Base-by-base conservation (phyloP, 2,329 filamentous ascomycete species). In the Neonectria sp. region DNA sequence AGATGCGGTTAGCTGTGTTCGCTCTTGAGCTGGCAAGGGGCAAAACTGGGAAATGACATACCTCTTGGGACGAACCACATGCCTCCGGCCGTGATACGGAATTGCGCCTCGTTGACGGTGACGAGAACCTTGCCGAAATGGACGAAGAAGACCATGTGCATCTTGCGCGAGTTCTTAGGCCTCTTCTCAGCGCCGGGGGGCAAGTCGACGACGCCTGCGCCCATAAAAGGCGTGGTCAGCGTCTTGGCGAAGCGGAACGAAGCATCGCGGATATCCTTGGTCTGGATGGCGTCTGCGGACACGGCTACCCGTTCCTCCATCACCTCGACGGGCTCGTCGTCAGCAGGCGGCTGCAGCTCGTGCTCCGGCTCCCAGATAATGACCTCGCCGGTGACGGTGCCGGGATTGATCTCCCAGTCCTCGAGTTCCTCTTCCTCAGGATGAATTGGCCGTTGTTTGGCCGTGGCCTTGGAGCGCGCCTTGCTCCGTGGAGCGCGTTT, bases 121-220 rank as follows among this genome's bases (percentile, higher is more conserved):
- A 97, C 95, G 71, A 90, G 86, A 24, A 98, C 94, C 71, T 92
- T 91, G 25, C 96, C 96, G 51, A 89, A 88, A 73, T 94, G 92
- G 33, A 99, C 92, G 75, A 97, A 98, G 80, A 98, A 98, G 1
- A 93, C 91, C 92, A 99, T 96, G 78, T 98, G 95, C 94, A 98
- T 98, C 83, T 93, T 95, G 69, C 95, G 89, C 40, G 93, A 93
- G 81, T 98, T 98, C 86, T 98, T 98, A 55, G 92, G 89, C 73
- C 91, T 90, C 85, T 99, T 99, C 77, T 93, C 90, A 35, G 93
- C 90, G 2, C 92, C 92, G 0, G 94, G 91, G 6, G 94, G 93
- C 57, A 99, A 84, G 75, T 98, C 95, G 43, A 99, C 93, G 59
- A 98, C 88, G 17, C 96, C 96, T 11, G 93, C 92, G 37, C 95